Conservation (phyloP, 345 rosid species). For the Nasturtium officinale region DNA sequence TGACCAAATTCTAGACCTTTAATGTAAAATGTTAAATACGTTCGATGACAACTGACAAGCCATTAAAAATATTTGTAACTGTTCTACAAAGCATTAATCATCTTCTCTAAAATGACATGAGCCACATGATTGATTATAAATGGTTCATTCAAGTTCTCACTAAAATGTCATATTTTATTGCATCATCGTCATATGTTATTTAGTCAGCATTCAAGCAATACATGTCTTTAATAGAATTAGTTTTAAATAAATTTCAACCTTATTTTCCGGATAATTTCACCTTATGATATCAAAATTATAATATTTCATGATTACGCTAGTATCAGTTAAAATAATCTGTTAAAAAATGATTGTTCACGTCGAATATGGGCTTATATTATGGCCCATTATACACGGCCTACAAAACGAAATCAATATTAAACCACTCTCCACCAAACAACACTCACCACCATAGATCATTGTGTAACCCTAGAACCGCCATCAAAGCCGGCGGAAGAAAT, state of each 20-base stretch:
- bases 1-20: not conserved
- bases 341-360: not conserved
- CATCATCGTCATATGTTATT: not conserved
- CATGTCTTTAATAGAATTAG: no score
- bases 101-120: not conserved
- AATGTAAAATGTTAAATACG: no score
- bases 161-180: not conserved
- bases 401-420: not conserved
- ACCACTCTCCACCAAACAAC: not conserved
- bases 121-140: no score
- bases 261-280: no score
- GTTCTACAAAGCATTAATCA: not conserved
- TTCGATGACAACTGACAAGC: not conserved
- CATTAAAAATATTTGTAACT: not conserved
- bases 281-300: no score
- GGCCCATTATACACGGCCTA: conserved; percentile 9
- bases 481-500: conserved; percentile 10
- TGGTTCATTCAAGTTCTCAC: not conserved
- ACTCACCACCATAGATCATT: not conserved
- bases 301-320: no score
- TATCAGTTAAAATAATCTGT: no score
- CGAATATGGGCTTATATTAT: not conserved
- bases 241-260: no score
- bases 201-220: no score
- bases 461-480: conserved; percentile 12